These are phyloP conservation scores for Bremia lactucae DNA, from an alignment of 352 stramenopile genomes.

Conservation along the genomic window DNA sequence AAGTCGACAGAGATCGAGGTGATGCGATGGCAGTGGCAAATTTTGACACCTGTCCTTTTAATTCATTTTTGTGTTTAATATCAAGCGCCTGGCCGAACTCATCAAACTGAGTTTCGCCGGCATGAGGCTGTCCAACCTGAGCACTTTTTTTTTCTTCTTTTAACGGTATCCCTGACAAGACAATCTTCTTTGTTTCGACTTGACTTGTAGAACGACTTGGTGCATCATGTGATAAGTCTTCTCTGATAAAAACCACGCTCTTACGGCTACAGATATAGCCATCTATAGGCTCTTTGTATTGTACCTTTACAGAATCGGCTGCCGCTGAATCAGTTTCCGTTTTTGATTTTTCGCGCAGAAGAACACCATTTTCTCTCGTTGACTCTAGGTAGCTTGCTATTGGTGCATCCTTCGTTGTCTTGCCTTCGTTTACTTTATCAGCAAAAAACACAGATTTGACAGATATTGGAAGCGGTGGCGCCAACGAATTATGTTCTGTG, in stretches of 20 bases:
- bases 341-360: constrained; percentile 7
- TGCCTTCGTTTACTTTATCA: constrained; percentile 5
- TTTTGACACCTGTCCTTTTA: too few species aligned
- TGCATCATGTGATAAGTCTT: too few species aligned
- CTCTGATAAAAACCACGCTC: too few species aligned
- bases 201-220: too few species aligned
- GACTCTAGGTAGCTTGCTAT: not conserved
- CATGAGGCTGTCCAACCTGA: too few species aligned
- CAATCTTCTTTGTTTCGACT: too few species aligned
- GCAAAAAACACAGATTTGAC: constrained; percentile 5
- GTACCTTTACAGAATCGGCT: constrained; percentile 4
- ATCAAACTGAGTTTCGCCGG: constrained; percentile 11
- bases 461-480: constrained; percentile 9
- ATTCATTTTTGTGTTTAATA: not conserved
- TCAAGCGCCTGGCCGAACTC: not conserved
- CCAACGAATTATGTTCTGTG: constrained; percentile 15
- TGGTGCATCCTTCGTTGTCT: constrained; percentile 2
- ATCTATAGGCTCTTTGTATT: constrained; percentile 12
- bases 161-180: too few species aligned
- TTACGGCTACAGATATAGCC: too few species aligned
- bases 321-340: not conserved
- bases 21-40: not conserved
- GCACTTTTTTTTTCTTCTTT: too few species aligned
- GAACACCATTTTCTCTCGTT: constrained; percentile 4
- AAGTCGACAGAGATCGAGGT: not conserved